Conservation (phyloP, 495 filamentous ascomycete genomes). For the Podospora conica region DNA sequence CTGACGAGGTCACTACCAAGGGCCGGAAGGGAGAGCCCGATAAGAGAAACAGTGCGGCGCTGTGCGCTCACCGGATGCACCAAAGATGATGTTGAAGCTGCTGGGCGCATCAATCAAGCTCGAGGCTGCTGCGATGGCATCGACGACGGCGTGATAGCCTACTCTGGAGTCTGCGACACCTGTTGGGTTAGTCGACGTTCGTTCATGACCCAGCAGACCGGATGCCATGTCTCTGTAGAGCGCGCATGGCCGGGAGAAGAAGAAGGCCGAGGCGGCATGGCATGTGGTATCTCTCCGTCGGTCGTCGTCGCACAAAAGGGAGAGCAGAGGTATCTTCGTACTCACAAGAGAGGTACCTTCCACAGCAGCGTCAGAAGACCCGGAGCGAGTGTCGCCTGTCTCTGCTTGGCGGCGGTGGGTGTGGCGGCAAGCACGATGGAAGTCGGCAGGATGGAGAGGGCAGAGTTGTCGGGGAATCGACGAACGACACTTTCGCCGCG, state of each 20-base stretch:
- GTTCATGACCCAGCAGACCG: not conserved
- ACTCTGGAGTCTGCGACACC: not conserved
- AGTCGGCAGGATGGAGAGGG: not conserved
- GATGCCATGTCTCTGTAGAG: not conserved
- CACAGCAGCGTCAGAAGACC: not conserved
- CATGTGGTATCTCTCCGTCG: not conserved
- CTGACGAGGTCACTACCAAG: not conserved
- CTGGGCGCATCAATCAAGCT: not conserved
- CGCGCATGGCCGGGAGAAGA: not conserved
- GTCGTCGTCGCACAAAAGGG: not conserved
- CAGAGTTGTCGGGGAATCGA: not conserved
- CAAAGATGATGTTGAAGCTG: not conserved
- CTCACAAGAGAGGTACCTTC: not conserved
- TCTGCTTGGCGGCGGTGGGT: not conserved
- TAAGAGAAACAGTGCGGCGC: not conserved
- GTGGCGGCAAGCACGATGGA: not conserved
- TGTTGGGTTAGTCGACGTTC: not conserved
- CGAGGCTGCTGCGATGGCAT: not conserved
- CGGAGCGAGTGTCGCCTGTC: not conserved
- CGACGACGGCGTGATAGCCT: not conserved
- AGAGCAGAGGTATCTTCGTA: not conserved
- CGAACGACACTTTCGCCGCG: not conserved
- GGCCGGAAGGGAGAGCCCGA: not conserved
- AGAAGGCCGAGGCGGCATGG: not conserved
- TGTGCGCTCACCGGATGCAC: not conserved